phyloP scores from a whole-genome alignment of 2,329 filamentous ascomycete species.

The Apiospora malaysiana region DNA sequence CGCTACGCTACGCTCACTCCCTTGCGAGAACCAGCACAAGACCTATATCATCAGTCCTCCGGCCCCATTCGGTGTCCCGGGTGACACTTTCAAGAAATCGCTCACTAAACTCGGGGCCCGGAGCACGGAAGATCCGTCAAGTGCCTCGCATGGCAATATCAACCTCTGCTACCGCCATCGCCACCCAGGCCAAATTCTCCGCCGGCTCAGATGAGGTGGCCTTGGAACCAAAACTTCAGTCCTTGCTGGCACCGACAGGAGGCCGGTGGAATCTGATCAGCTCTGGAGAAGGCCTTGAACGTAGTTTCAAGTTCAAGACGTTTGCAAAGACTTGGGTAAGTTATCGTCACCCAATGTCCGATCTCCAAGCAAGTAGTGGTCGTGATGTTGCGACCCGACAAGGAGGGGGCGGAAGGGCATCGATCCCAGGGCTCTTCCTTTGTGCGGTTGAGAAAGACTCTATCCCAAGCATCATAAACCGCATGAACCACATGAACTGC shows the following conservation, averaged over 20 bases:
- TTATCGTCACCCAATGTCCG: constrained; percentile 17
- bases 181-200: constrained; percentile 45
- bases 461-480: neutral
- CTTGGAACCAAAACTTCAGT: constrained; percentile 43
- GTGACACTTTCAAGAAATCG: neutral
- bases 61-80: neutral
- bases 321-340: constrained; percentile 70
- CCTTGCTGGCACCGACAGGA: constrained; percentile 39
- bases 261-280: constrained; percentile 58
- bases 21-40: neutral
- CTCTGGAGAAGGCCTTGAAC: constrained; percentile 61
- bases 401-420: neutral
- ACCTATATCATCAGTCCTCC: neutral
- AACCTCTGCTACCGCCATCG: constrained; percentile 23
- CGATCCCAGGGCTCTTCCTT: neutral
- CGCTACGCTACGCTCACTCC: constrained; percentile 15
- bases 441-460: no score
- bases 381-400: neutral
- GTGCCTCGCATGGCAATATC: neutral
- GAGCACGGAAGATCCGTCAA: neutral
- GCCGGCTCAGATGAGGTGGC: constrained; percentile 50
- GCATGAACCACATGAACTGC: neutral
- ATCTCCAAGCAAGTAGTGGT: neutral
- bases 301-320: constrained; percentile 67
- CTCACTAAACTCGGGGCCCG: neutral